Base-by-base conservation (phyloP, 805 yeast genomes). In the Suhomyces sp. region DNA sequence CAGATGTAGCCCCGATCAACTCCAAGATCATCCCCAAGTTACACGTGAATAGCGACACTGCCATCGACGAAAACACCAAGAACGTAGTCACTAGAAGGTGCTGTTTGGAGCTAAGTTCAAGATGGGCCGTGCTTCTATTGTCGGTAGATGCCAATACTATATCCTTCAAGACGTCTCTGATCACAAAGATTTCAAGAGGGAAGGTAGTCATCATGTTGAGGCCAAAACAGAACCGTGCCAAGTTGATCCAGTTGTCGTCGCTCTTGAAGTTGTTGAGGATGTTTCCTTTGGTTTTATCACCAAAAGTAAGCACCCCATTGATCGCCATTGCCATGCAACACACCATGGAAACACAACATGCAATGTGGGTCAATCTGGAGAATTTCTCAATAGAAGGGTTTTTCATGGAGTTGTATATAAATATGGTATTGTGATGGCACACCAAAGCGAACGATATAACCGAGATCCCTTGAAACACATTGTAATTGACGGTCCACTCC, bases 361-460 rank as follows among this genome's bases (percentile, higher is more conserved):
- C 87, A 56, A 87, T 79, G 65, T 93, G 98, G 1, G 97, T 91
- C 22, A 92, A 79, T 40, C 71, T 76, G 43, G 88, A 78, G 64
- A 92, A 92, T 55, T 92, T 76, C 55, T 83, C 85, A 58, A 90
- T 64, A 3, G 96, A 84, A 5, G 96, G 93, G 19, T 80, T 81
- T 57, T 79, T 80, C 62, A 93, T 78, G 0, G 97, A 89, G 63
- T 89, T 89, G 72, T 85, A 92, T 43, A 92, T 93, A 62, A 92
- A 87, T 25, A 93, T 82, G 0, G 97, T 90, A 65, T 92, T 92
- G 67, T 92, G 98, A 64, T 92, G 98, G 64, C 98, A 92, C 3
- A 92, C 97, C 57, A 93, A 78, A 1, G 98, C 98, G 72, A 92
- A 92, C 0, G 97, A 90, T 29, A 92, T 89, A 47, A 92, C 96